These are phyloP conservation scores for Dothideomycetes sp. DNA, from an alignment of 2,329 filamentous ascomycete genomes.

Conservation along the genomic window DNA sequence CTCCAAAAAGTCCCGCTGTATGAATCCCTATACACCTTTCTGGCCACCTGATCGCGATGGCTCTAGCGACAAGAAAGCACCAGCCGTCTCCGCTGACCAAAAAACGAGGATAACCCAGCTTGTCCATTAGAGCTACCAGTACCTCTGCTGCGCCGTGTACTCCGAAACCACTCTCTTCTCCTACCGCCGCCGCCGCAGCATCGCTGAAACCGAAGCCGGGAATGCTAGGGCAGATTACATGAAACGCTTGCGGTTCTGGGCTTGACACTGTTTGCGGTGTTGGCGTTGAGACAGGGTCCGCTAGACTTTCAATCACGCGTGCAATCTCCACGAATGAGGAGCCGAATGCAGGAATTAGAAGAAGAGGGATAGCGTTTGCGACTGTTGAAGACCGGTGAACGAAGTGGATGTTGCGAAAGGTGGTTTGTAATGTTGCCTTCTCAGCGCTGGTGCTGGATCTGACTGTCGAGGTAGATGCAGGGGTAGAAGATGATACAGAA, in stretches of 20 bases:
- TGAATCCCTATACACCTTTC: slow-evolving; percentile 49
- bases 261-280: slow-evolving; percentile 7
- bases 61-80: slow-evolving; percentile 24
- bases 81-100: slow-evolving; percentile 45
- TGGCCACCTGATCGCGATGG: slow-evolving; percentile 37
- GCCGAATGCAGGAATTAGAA: slow-evolving; percentile 56
- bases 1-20: slow-evolving; percentile 47
- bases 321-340: slow-evolving; percentile 51
- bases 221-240: slow-evolving; percentile 55
- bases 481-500: too few relatives aligned
- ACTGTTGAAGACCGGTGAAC: slow-evolving; percentile 48
- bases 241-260: slow-evolving; percentile 41
- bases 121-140: slow-evolving; percentile 48
- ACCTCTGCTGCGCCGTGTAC: slow-evolving; percentile 43
- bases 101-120: slow-evolving; percentile 49
- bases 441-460: too few relatives aligned
- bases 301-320: slow-evolving; percentile 44
- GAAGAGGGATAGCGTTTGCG: slow-evolving; percentile 47
- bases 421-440: too few relatives aligned
- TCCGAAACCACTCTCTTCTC: too few relatives aligned
- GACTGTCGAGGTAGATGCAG: too few relatives aligned
- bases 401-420: slow-evolving; percentile 47
- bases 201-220: slow-evolving; percentile 60
- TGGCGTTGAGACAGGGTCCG: slow-evolving; percentile 38
- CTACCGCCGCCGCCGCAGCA: slow-evolving; percentile 40